These are phyloP conservation scores for Mycena alexandri DNA, from an alignment of 768 basidiomycete genomes.

Conservation along the genomic window DNA sequence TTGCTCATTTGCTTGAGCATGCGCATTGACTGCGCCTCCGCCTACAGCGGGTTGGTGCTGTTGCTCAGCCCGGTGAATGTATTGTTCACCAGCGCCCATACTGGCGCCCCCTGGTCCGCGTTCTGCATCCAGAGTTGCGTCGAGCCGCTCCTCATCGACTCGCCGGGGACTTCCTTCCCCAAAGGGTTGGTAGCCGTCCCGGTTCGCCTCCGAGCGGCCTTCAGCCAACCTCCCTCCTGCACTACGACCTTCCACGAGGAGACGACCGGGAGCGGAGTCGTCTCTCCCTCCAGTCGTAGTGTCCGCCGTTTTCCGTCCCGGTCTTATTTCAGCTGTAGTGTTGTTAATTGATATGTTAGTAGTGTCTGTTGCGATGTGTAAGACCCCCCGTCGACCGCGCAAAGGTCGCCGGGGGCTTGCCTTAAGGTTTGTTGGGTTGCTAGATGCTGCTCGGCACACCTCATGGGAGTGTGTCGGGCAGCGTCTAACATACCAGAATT, in stretches of 20 bases:
- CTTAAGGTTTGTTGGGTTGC: slow-evolving; percentile 9
- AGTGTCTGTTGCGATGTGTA: not conserved
- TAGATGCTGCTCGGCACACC: not conserved
- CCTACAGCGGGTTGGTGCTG: not conserved
- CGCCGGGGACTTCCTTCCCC: not conserved
- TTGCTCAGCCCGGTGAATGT: not conserved
- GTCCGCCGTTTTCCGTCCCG: not conserved
- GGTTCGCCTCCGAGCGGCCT: slow-evolving; percentile 15
- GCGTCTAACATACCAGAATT: slow-evolving; percentile 10
- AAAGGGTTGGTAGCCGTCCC: slow-evolving; percentile 10
- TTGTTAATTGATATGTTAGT: not conserved
- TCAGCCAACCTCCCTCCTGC: slow-evolving; percentile 10
- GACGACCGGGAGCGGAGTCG: slow-evolving; percentile 19
- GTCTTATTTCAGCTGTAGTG: not conserved
- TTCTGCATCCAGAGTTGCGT: slow-evolving; percentile 19
- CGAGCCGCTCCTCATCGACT: slow-evolving; percentile 8
- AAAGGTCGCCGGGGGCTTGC: slow-evolving; percentile 3
- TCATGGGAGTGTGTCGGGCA: not conserved
- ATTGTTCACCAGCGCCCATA: slow-evolving; percentile 1
- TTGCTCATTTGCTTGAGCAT: no score
- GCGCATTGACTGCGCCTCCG: no score
- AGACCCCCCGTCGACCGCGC: slow-evolving; percentile 10
- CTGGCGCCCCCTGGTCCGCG: slow-evolving; percentile 21
- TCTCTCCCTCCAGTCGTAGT: not conserved
- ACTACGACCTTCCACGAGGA: not conserved